Conservation (phyloP, 1,284 basidiomycete genomes). For the Schizopora paradoxa region DNA sequence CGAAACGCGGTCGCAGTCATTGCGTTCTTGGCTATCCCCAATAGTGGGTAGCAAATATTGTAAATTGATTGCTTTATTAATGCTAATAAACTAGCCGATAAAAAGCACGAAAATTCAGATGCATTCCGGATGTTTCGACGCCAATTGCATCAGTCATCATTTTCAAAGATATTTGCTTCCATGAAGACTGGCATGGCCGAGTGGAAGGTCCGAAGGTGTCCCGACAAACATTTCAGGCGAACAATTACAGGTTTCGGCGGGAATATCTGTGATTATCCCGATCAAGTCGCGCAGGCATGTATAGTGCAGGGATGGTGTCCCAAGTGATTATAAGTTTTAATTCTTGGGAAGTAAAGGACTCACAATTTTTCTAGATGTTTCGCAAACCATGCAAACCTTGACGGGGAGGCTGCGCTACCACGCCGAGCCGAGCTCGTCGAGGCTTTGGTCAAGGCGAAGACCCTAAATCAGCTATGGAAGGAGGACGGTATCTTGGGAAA, state of each 20-base stretch:
- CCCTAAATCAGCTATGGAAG: background rate
- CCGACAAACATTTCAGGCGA: conserved; percentile 8
- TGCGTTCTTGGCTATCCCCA: background rate
- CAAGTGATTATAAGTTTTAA: conserved; percentile 9
- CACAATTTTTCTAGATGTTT: background rate
- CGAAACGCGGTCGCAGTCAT: background rate
- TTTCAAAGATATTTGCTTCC: background rate
- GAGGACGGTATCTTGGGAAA: background rate
- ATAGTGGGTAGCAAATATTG: background rate
- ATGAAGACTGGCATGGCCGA: background rate
- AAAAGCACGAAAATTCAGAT: background rate
- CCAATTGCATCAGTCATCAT: background rate
- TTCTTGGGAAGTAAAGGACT: background rate
- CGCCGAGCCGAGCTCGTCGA: background rate
- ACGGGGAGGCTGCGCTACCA: background rate
- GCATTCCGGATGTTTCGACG: background rate
- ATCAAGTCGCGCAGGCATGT: conserved; percentile 12
- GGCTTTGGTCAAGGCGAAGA: background rate
- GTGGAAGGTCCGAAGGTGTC: background rate
- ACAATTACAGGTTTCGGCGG: conserved; percentile 16
- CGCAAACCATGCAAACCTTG: background rate
- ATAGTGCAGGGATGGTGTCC: conserved; percentile 17
- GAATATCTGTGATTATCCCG: conserved; percentile 18
- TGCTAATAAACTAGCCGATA: background rate
- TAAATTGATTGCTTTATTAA: background rate